Evolutionary conservation across 2,329 filamentous ascomycete genomes (phyloP).

Genomic region (Davidsoniella australis): DNA sequence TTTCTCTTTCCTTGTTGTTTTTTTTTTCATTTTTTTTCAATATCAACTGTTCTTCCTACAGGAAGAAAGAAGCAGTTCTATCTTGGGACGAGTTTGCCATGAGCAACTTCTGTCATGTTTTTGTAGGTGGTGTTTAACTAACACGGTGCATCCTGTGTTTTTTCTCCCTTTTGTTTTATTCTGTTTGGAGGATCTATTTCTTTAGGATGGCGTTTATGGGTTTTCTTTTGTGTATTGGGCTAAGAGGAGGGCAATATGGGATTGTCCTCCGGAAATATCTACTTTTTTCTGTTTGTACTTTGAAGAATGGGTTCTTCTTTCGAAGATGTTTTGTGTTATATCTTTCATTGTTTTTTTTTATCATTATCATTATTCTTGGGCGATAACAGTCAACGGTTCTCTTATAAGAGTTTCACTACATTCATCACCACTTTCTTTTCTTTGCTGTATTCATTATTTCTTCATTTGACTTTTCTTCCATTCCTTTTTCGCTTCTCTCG

Average conservation of each 20-base stretch:
- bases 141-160: background rate
- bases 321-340: background rate
- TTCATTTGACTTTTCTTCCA: background rate
- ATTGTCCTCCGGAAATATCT: background rate
- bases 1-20: background rate
- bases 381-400: background rate
- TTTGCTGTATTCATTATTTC: background rate
- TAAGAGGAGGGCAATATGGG: background rate
- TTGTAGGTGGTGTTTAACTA: constrained; percentile 1
- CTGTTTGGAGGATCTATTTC: constrained; percentile 1
- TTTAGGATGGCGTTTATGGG: constrained; percentile 1
- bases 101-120: constrained; percentile 11
- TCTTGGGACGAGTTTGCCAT: too few relatives aligned
- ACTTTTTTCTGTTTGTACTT: background rate
- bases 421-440: background rate
- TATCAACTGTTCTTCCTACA: constrained; percentile 12
- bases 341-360: constrained; percentile 4
- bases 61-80: too few relatives aligned
- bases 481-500: background rate
- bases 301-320: constrained; percentile 1
- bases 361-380: background rate
- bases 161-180: background rate
- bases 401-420: background rate
- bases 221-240: background rate
- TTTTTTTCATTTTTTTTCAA: constrained; percentile 2